Percentiles rank a stretch among this genome's conserved stretches.
phyloP scores from a whole-genome alignment of 495 filamentous ascomycete genomes.

The Aspergillus mulundensis region DNA sequence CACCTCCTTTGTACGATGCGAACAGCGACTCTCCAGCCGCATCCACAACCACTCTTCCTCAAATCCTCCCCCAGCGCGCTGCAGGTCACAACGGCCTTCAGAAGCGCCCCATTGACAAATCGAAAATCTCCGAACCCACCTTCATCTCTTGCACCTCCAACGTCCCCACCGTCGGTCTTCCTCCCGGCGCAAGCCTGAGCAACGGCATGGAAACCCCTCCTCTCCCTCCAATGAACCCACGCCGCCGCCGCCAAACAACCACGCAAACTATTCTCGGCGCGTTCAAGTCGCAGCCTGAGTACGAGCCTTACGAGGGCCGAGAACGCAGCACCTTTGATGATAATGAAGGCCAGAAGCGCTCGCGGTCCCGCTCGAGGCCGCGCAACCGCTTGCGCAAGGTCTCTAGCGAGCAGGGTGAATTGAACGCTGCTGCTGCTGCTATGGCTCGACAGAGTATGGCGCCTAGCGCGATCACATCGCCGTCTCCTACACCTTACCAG shows the following conservation, averaged over 20 bases:
- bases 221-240: slow-evolving; percentile 67
- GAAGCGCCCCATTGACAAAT: slow-evolving; percentile 68
- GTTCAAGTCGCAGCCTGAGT: slow-evolving; percentile 25
- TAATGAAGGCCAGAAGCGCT: slow-evolving; percentile 48
- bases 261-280: slow-evolving; percentile 51
- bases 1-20: slow-evolving; percentile 47
- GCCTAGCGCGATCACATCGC: slow-evolving; percentile 21
- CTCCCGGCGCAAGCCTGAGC: slow-evolving; percentile 42
- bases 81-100: slow-evolving; percentile 29
- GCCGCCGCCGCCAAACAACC: slow-evolving; percentile 56
- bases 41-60: slow-evolving; percentile 19
- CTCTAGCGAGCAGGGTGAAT: slow-evolving; percentile 43
- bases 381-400: slow-evolving; percentile 53
- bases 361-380: slow-evolving; percentile 28
- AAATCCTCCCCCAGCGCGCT: slow-evolving; percentile 25
- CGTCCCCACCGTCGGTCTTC: slow-evolving; percentile 62
- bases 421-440: slow-evolving; percentile 23
- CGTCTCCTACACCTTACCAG: slow-evolving; percentile 35
- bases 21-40: slow-evolving; percentile 23
- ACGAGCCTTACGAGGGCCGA: slow-evolving; percentile 16
- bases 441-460: slow-evolving; percentile 41
- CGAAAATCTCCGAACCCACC: slow-evolving; percentile 77
- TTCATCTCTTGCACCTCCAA: slow-evolving; percentile 75
- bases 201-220: slow-evolving; percentile 49
- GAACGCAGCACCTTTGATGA: slow-evolving; percentile 47